Percentiles rank a stretch among this genome's conserved stretches.
These are phyloP conservation scores for Myotisia sp. DNA, from an alignment of 2,329 filamentous ascomycete genomes.

Conservation along the genomic window DNA sequence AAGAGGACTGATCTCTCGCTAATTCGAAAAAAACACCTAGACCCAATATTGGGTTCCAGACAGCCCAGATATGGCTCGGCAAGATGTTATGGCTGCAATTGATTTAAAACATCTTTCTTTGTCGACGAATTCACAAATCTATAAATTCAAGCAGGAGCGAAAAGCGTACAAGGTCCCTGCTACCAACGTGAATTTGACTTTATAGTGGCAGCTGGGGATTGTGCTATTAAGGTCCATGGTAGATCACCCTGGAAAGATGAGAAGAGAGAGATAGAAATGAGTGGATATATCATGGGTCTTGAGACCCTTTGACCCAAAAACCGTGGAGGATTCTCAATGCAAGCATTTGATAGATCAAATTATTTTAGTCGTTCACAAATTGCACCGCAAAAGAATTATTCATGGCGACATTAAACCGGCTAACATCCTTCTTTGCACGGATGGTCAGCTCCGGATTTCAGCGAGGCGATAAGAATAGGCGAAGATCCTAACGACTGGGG, in stretches of 20 bases:
- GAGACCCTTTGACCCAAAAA: conserved; percentile 10
- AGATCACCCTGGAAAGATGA: conserved; percentile 7
- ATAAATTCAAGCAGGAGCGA: conserved; percentile 7
- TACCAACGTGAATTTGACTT: conserved; percentile 9
- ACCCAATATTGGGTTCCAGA: conserved; percentile 6
- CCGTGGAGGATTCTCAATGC: conserved; percentile 4
- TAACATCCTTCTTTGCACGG: conserved; percentile 8
- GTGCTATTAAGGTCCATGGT: conserved; percentile 7
- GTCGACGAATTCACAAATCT: conserved; percentile 9
- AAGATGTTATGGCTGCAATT: conserved; percentile 4
- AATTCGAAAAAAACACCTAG: neutral
- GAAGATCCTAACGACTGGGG: conserved; percentile 8
- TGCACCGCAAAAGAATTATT: conserved; percentile 8
- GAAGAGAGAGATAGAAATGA: conserved; percentile 5
- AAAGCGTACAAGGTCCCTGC: conserved; percentile 7
- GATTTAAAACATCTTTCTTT: conserved; percentile 7
- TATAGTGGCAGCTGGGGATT: conserved; percentile 6
- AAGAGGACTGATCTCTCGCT: neutral
- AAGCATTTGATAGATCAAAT: conserved; percentile 7
- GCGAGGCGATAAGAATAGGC: conserved; percentile 4
- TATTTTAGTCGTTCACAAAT: conserved; percentile 3
- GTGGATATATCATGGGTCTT: conserved; percentile 6
- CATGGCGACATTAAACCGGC: conserved; percentile 9
- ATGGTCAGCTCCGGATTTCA: conserved; percentile 9
- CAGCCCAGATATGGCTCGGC: conserved; percentile 4